Evolutionary conservation across 2,329 filamentous ascomycete genomes (phyloP).

Genomic region (Penicillium sp.): DNA sequence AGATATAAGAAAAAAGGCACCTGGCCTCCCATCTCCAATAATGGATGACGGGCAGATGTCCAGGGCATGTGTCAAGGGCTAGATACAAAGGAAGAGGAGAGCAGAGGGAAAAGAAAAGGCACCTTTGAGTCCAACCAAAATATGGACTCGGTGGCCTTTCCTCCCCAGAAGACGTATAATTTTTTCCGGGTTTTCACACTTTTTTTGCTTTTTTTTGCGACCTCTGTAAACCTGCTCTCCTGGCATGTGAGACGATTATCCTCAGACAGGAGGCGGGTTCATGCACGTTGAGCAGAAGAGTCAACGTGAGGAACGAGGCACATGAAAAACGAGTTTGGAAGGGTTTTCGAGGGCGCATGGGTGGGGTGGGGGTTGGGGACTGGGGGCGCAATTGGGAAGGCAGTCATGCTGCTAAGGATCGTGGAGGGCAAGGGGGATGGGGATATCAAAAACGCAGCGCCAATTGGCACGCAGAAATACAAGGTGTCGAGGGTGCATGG

Average conservation of each 20-base stretch:
- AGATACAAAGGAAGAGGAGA: slow-evolving; percentile 20
- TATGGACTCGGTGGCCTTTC: slow-evolving; percentile 20
- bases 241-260: neutral
- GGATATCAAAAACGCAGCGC: slow-evolving; percentile 24
- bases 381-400: slow-evolving; percentile 4
- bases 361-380: neutral
- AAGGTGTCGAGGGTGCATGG: slow-evolving; percentile 5
- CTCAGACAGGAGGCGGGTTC: neutral
- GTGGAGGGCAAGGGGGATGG: slow-evolving; percentile 14
- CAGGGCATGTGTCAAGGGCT: slow-evolving; percentile 11
- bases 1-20: slow-evolving; percentile 16
- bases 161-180: slow-evolving; percentile 18
- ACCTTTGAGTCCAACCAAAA: neutral
- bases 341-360: neutral
- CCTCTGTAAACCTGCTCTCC: slow-evolving; percentile 4
- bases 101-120: slow-evolving; percentile 16
- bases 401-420: slow-evolving; percentile 22
- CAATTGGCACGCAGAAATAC: slow-evolving; percentile 21
- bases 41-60: neutral
- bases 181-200: slow-evolving; percentile 27
- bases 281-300: neutral
- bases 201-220: slow-evolving; percentile 31
- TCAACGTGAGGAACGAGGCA: slow-evolving; percentile 14
- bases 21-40: neutral
- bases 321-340: slow-evolving; percentile 22